Evolutionary conservation across 164 flowering plant genomes (phyloP), one percentile per base, ranked within the genome.

Genomic region (Kingdonia uniflora): DNA sequence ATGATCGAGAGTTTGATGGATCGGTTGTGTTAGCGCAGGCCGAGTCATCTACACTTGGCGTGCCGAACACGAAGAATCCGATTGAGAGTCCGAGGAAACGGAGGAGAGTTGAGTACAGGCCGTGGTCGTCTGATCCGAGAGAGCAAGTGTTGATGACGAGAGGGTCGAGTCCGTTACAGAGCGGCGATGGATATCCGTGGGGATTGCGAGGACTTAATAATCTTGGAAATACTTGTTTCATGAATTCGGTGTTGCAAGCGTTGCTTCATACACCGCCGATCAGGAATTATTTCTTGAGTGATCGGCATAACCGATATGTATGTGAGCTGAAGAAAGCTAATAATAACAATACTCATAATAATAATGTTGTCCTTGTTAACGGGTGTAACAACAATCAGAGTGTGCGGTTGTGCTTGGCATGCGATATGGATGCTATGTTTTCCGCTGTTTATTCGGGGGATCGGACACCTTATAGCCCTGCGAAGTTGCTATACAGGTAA

Each of bases 171-270:
- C 66, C 73, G 10, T 43, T 85, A 46, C 56, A 52, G 37, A 47
- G 40, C 1, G 55, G 54, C 2, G 16, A 49, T 19, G n/a, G 21
- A 5, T 45, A 62, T 55, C 88, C 90, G 0, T 63, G 76, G 76
- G 97, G 97, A 13, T 59, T 90, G 65, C 59, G 94, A 39, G 97
- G 97, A 1, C 61, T 91, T 17, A 85, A 79, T 58, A 91, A 91
- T 64, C 65, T 87, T 21, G 96, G 97, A 4, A 91, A 76, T 57
- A 91, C 96, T 1, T 91, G 96, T 66, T 91, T 87, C 49, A 83
- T 91, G 95, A 91, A 87, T 66, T 91, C 97, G 0, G 92, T 91
- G 10, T 62, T 91, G 61, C 97, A 91, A 58, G 97, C 94, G 3
- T 70, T 91, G 72, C 74, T 91, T 11, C 97, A 87, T 43, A 79